Evolutionary conservation across 176 grass and related monocot genomes (phyloP).

Genomic region (Cenchrus fungigraminus): DNA sequence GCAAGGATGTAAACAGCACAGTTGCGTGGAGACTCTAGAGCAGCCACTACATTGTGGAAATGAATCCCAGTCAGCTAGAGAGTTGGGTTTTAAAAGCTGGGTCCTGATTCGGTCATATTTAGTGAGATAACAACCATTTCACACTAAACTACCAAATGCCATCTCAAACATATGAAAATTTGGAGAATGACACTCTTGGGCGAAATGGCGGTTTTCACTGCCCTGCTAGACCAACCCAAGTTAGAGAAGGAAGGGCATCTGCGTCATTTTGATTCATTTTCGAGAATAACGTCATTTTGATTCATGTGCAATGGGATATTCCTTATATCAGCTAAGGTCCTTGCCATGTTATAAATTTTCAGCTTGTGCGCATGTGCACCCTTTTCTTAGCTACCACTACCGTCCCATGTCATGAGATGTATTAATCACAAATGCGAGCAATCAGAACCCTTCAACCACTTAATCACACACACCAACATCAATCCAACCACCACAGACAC

Average conservation of each 20-base stretch:
- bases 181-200: not conserved
- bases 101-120: not conserved
- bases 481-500: not conserved
- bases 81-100: not conserved
- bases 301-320: not conserved
- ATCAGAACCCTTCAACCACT: not conserved
- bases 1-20: not conserved
- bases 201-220: not conserved
- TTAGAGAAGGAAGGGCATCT: not conserved
- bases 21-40: constrained; percentile 13
- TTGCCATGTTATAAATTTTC: not conserved
- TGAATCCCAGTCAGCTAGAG: not conserved
- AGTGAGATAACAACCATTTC: not conserved
- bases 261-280: not conserved
- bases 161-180: constrained; percentile 1
- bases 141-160: not conserved
- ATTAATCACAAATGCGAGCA: not conserved
- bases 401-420: not conserved
- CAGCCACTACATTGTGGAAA: constrained; percentile 19
- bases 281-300: not conserved
- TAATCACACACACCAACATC: not conserved
- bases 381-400: not conserved
- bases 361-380: not conserved
- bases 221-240: not conserved
- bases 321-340: not conserved